Evolutionary conservation across 1,284 basidiomycete species (phyloP), one percentile per base, ranked within the genome.

Genomic region (Phellopilus nigrolimitatus): DNA sequence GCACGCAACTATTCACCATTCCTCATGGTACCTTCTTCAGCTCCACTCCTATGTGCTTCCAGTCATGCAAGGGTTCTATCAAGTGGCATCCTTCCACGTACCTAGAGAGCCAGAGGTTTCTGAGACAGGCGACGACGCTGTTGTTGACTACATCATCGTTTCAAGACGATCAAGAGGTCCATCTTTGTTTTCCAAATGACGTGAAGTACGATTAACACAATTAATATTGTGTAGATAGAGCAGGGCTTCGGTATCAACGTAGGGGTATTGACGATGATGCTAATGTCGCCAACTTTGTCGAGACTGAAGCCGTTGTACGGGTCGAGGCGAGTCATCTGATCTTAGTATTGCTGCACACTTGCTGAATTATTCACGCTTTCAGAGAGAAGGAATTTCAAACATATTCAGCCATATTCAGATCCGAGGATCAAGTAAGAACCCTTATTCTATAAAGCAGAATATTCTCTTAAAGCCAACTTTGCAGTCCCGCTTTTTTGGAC

Each of bases 171-270:
- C 94, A 22, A 80, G 92, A 57, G 50, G 50, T 52, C 3, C 17
- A 33, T n/a, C 7, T 12, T 21, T 31, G 21, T 12, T 12, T 25
- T 48, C 21, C n/a, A n/a, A 39, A 5, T 3, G 12, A 45, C 17
- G 10, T 28, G 8, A 25, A 12, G 5, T 12, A 3, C 19, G 21
- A 22, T 15, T 30, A 28, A 30, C 17, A 41, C 19, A 22, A n/a
- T 41, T 24, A 41, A 4, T 12, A 3, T 12, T 37, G 13, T 9
- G 12, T 33, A 52, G 82, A 94, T 66, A 82, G 97, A 43, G 93
- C 93, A 9, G 97, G 97, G 1, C 82, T 98, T 44, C 81, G 97
- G 47, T 99, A 97, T 74, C 97, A 99, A 66, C 83, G 92, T 25
- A 79, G 97, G 61, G 97, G 97, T 2, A 84, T 99, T 53, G 93